Evolutionary conservation across 305 asterid species (phyloP), one percentile per base, ranked within the genome.

Genomic region (Ajuga reptans): DNA sequence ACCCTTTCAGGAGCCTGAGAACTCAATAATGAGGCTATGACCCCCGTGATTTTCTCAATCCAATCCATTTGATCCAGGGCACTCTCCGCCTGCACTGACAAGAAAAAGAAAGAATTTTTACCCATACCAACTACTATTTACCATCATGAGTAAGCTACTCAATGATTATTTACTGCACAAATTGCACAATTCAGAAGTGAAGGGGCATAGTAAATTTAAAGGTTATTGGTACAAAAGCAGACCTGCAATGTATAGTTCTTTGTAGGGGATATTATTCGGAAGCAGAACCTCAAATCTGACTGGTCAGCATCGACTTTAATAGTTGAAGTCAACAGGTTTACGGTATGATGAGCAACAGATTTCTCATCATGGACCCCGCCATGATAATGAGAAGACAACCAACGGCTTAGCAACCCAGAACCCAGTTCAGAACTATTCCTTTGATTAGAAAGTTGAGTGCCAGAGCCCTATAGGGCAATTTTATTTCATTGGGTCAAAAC

Each of bases 11-110:
- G 96, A 47, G 88, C 85, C 88, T 94, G 99, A 46, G 96, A 91
- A 81, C 97, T 94, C 81, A 94, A 81, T 73, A 94, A 77, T 45
- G 99, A 94, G 36, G 99, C 99, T 71, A 94, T 91, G 71, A 91
- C 98, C 68, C 99, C 99, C 0, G 99, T 94, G 58, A 94, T 94
- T 84, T 94, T 94, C 86, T 94, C 99, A 63, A 94, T 88, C 99
- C 99, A 94, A 72, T 89, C 98, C 98, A 91, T 94, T 81, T 91
- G 99, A 85, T 94, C 99, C 75, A 88, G 77, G 72, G 97, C 89
- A 80, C 96, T 94, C 84, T 94, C 99, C 60, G 99, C 99, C 97
- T 94, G 91, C 87, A 83, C 72, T 56, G 68, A 84, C 82, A 71
- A 72, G 77, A 66, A 78, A 82, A 75, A 73, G 17, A 39, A 56